Evolutionary conservation across 257 asterid species (phyloP), one percentile per base, ranked within the genome.

Genomic region (Fraxinus excelsior): DNA sequence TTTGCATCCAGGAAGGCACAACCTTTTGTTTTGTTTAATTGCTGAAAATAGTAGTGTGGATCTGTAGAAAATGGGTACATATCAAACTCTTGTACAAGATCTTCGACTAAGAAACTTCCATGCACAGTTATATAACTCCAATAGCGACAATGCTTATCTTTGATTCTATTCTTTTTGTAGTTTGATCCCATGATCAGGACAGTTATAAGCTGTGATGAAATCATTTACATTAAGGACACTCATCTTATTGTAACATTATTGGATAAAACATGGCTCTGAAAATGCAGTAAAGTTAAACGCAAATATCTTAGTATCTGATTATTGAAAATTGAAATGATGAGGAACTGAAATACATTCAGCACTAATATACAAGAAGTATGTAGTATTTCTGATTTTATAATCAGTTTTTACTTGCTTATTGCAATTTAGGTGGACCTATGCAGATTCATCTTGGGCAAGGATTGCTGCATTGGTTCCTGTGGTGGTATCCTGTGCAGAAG

Each of bases 381-480:
- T 40, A 66, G 70, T 72, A 58, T 68, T 44, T 73, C 38, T 46
- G n/a, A 7, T 60, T 78, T 78, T 72, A 75, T 80, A 84, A 78
- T 79, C 75, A 44, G 76, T 78, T 85, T 84, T 64, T 78, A 83
- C 71, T 84, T 82, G 85, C 88, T 90, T 80, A 79, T 90, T 86
- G 89, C 90, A 85, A 86, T 85, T 86, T 88, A 95, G 99, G 98
- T 95, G 99, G 99, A 93, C 98, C 81, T 95, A 95, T 85, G 97
- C 92, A 84, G 99, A 95, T 90, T 81, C 97, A 81, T 92, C 99
- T 38, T 95, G 99, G 99, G 98, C 97, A 70, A 91, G 99, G 70
- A 90, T 95, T 73, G 99, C 99, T 46, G 97, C 99, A 9, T 94
- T 95, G 67, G 99, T 90, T 76, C 99, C 98, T 75, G 85, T 85